phyloP scores from a whole-genome alignment of 2,329 filamentous ascomycete species.

The Aspergillus fructus region DNA sequence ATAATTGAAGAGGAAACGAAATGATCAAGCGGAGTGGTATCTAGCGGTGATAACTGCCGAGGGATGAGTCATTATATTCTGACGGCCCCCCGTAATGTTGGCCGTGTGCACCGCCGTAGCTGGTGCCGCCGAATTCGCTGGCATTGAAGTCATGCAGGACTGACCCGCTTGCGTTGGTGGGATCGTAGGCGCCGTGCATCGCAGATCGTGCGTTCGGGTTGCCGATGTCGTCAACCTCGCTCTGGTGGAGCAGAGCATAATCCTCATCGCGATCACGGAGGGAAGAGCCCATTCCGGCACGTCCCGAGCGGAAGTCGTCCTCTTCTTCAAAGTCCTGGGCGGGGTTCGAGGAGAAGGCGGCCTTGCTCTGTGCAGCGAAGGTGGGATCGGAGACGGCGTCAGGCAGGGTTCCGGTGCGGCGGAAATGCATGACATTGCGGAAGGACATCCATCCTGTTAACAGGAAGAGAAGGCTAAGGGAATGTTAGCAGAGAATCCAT shows the following conservation, averaged over 20 bases:
- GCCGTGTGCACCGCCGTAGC: conserved; percentile 42
- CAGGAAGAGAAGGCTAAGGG: conserved; percentile 52
- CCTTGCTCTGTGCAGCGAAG: conserved; percentile 50
- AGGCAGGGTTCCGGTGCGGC: conserved; percentile 56
- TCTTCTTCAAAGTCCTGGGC: conserved; percentile 47
- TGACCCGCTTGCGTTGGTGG: conserved; percentile 33
- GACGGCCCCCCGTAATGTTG: conserved; percentile 30
- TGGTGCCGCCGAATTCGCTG: conserved; percentile 30
- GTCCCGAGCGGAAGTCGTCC: conserved; percentile 44
- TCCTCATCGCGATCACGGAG: conserved; percentile 49
- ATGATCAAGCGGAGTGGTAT: conserved; percentile 11
- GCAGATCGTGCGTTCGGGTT: conserved; percentile 34
- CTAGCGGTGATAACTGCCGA: conserved; percentile 26
- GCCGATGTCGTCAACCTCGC: conserved; percentile 44
- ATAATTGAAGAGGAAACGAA: conserved; percentile 15
- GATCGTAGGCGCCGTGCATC: conserved; percentile 42
- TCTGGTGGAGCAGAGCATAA: conserved; percentile 52
- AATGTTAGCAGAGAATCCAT: not conserved
- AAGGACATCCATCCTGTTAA: conserved; percentile 54
- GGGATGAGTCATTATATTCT: conserved; percentile 21
- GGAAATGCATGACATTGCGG: conserved; percentile 56
- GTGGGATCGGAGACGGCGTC: conserved; percentile 44
- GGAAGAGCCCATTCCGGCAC: conserved; percentile 40
- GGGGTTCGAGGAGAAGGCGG: conserved; percentile 49
- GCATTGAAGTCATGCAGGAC: conserved; percentile 44